phyloP scores from a whole-genome alignment of 345 rosid genomes.

The Lepidium didymum region DNA sequence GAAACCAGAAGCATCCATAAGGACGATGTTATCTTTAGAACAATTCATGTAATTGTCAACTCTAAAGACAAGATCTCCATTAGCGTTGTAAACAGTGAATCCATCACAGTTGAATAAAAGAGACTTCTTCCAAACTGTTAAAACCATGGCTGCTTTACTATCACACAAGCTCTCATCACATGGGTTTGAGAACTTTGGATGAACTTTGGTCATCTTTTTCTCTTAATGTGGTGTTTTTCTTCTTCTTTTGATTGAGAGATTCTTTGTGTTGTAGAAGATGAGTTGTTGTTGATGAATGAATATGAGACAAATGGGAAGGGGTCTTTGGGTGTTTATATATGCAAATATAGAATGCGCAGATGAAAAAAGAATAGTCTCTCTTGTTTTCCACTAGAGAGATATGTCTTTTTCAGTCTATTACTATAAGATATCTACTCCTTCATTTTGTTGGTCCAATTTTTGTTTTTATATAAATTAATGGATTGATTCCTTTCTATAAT shows the following conservation, averaged over 20 bases:
- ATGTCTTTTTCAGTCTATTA: conserved; percentile 20
- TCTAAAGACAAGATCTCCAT: conserved; percentile 66
- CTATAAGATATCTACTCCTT: conserved; percentile 29
- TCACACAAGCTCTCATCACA: not conserved
- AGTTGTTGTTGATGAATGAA: conserved; percentile 1
- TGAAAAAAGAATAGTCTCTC: conserved; percentile 27
- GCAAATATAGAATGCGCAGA: conserved; percentile 13
- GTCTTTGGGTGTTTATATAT: conserved; percentile 17
- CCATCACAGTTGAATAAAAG: conserved; percentile 91
- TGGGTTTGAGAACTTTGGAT: conserved; percentile 43
- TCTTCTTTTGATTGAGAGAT: not conserved
- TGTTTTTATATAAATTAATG: not conserved
- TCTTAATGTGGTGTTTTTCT: not conserved
- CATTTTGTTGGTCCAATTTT: not conserved
- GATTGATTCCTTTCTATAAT: conserved; percentile 10
- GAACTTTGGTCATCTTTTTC: conserved; percentile 59
- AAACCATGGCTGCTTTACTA: conserved; percentile 26
- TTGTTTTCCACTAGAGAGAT: conserved; percentile 28
- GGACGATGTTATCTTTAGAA: conserved; percentile 53
- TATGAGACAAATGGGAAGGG: conserved; percentile 12
- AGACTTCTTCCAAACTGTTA: conserved; percentile 95
- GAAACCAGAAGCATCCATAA: conserved; percentile 82
- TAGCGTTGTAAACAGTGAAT: conserved; percentile 74
- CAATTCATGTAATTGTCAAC: conserved; percentile 79
- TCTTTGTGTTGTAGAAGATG: conserved; percentile 11